Base-by-base conservation (phyloP, 2,329 filamentous ascomycete species). In the Geosmithia putterillii region DNA sequence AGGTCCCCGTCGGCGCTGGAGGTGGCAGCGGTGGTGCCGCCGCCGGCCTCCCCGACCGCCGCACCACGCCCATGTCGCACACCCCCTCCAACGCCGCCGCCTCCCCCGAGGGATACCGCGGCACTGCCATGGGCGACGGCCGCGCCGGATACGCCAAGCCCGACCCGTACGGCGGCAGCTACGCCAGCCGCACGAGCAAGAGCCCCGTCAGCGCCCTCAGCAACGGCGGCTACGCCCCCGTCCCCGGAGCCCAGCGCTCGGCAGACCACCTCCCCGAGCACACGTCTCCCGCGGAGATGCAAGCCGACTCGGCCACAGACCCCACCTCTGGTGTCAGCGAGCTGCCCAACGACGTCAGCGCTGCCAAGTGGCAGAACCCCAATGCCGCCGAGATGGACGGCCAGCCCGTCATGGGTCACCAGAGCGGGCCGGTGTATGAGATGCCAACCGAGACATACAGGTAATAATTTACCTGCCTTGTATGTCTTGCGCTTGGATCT, bases 381-480 rank as follows among this genome's bases (percentile, higher is more conserved):
- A 50, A 58, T 38, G 62, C 63, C 3, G 53, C 61, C 3, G 63
- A 66, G 54, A 64, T 65, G 45, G 63, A 65, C 44, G 54, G 61
- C 40, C 58, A 38, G 51, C 59, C 63, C 5, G 48, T 56, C 50
- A 52, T 43, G 28, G 10, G 10, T 49, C 59, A 52, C 48, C 57
- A 54, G 48, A 61, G 50, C 34, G 60, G 58, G 2, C 59, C 60
- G 2, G 61, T 67, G 5, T 67, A 63, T 45, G 65, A 67, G 55
- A 67, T 67, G 65, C 60, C 64, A 3, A 50, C 58, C 12, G 57
- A 66, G 48, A 48, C 45, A 23, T 66, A 64, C 48, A 55, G 56
- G 45, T 66, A 10, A 21, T 40, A 10, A 14, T 15, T 32, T 41
- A 32, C 17, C 23, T 42, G 36, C 34, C 17, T 42, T 22, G 9